Evolutionary conservation across 129 eudicot species (phyloP), one percentile per base, ranked within the genome.

Genomic region (Centrapalus pauciflorus): DNA sequence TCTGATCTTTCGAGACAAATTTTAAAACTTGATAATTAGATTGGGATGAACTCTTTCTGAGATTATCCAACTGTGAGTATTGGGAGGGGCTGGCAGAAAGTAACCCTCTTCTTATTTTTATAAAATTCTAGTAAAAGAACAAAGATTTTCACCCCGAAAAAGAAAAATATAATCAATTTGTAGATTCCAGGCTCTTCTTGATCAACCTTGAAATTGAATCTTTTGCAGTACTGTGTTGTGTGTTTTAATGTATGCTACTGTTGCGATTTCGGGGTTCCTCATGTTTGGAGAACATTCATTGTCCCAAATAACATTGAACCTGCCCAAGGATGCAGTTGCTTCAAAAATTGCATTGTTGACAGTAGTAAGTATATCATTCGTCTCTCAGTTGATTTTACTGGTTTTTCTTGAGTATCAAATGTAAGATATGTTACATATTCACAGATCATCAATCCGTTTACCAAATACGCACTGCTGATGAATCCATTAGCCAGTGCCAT

Each of bases 401-500:
- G 46, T 21, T 55, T 24, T 30, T 60, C 56, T 45, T 6, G 24
- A 11, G 28, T 11, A 33, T 55, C 1, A 19, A 25, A 16, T 34
- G 48, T 74, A 35, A 59, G 16, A 30, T 30, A n/a, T 33, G 50
- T 60, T 50, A 51, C 57, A 16, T 59, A 13, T 37, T 26, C 1
- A 23, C 75, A 76, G 75, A 40, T 76, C 56, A 61, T 76, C 65
- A 76, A 67, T 50, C 75, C 75, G 16, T 62, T 76, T 16, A 68
- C 75, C 57, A 76, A 67, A 69, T 69, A 70, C 83, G 91, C 98
- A 6, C 51, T 93, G 61, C 64, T 88, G 70, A 75, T 93, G 95
- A 93, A 93, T 60, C 98, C 98, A 23, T 45, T 93, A 81, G 98
- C 96, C 14, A 80, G 96, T 79, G 77, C 96, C 37, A 83, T 93